A percentile compares a stretch with the other conserved stretches of the same genome.
These are phyloP conservation scores for Fusarium floridanum DNA, from an alignment of 2,329 filamentous ascomycete species.

Conservation along the genomic window DNA sequence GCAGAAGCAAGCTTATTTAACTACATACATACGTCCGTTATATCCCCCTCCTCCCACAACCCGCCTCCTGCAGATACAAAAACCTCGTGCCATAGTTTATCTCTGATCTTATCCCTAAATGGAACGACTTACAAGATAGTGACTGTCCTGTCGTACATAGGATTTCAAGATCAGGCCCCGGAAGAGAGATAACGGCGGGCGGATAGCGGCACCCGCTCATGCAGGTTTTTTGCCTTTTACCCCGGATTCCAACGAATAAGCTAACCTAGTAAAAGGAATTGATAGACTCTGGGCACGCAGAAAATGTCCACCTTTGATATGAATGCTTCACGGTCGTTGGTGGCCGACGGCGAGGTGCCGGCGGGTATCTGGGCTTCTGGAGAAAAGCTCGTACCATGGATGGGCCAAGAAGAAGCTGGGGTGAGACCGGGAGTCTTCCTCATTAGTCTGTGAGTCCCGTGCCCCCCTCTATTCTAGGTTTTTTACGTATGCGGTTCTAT, in stretches of 20 bases:
- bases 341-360: conserved; percentile 31
- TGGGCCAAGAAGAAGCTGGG: background rate
- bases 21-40: conserved; percentile 6
- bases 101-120: conserved; percentile 1
- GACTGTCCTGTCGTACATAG: conserved; percentile 10
- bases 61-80: background rate
- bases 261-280: conserved; percentile 15
- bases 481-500: conserved; percentile 31
- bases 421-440: background rate
- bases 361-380: conserved; percentile 25
- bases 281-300: background rate
- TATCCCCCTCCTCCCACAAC: background rate
- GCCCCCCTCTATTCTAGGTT: background rate
- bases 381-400: conserved; percentile 1
- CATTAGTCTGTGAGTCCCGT: background rate
- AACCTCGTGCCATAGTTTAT: conserved; percentile 9
- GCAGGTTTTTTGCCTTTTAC: conserved; percentile 9
- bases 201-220: background rate
- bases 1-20: conserved; percentile 20
- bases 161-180: conserved; percentile 2
- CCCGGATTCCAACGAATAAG: conserved; percentile 28
- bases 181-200: conserved; percentile 31
- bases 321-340: background rate
- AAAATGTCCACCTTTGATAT: conserved; percentile 25
- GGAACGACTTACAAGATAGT: conserved; percentile 16